Percentiles rank a stretch among this genome's conserved stretches.
phyloP scores from a whole-genome alignment of 352 stramenopile species.

The Pythium utonaiense region DNA sequence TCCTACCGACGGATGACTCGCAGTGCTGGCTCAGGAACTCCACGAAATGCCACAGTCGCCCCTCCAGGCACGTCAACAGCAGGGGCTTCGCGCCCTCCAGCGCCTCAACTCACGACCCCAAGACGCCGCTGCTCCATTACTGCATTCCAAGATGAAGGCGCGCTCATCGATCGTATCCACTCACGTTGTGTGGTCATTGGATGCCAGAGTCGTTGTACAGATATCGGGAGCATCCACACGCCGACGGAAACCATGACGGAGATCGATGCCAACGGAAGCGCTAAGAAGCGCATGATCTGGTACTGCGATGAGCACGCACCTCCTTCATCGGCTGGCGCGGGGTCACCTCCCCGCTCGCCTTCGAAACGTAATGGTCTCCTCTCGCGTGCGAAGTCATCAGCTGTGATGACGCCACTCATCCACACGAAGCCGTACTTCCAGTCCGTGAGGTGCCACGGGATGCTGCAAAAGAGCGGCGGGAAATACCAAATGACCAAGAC shows the following conservation, averaged over 20 bases:
- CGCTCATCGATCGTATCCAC: constrained; percentile 38
- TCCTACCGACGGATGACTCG: constrained; percentile 7
- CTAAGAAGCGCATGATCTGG: constrained; percentile 8
- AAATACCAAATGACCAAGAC: constrained; percentile 58
- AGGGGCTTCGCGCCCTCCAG: background rate
- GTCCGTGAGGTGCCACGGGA: constrained; percentile 57
- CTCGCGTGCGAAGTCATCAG: constrained; percentile 27
- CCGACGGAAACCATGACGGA: background rate
- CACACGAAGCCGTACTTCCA: constrained; percentile 45
- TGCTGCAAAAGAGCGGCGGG: constrained; percentile 45
- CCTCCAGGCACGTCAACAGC: background rate
- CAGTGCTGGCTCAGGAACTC: background rate
- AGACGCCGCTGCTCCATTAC: constrained; percentile 27
- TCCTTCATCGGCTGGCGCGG: constrained; percentile 12
- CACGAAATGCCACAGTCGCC: background rate
- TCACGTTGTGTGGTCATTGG: constrained; percentile 51
- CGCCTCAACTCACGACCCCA: background rate
- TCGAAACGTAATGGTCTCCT: constrained; percentile 29
- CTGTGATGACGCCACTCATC: constrained; percentile 26
- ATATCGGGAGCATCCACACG: background rate
- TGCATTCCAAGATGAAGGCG: constrained; percentile 37
- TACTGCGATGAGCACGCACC: constrained; percentile 18
- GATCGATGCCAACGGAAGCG: background rate
- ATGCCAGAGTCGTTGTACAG: constrained; percentile 24
- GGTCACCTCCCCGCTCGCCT: constrained; percentile 28